phyloP scores from a whole-genome alignment of 331 rosid genomes.

The Quercus lobata region DNA sequence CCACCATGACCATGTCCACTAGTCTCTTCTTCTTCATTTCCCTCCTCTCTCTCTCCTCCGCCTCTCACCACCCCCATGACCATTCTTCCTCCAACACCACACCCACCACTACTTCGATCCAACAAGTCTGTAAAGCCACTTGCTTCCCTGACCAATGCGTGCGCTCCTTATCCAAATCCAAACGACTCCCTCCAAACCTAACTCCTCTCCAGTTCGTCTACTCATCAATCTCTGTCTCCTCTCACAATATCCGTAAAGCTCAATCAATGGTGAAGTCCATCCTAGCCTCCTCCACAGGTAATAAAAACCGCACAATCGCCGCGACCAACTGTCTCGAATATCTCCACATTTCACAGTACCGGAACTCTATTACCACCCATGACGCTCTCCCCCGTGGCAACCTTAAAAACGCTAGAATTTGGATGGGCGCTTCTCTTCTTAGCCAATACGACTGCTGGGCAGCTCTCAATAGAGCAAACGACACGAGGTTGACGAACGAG shows the following conservation, averaged over 20 bases:
- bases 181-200: slow-evolving; percentile 34
- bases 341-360: slow-evolving; percentile 39
- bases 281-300: slow-evolving; percentile 35
- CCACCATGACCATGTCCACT: neutral
- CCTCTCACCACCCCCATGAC: neutral
- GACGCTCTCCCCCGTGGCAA: slow-evolving; percentile 39
- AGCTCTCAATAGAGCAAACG: slow-evolving; percentile 71
- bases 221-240: slow-evolving; percentile 38
- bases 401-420: slow-evolving; percentile 58
- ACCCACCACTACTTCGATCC: slow-evolving; percentile 8
- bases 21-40: neutral
- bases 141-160: slow-evolving; percentile 63
- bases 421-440: slow-evolving; percentile 58
- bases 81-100: neutral
- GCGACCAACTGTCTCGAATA: slow-evolving; percentile 56
- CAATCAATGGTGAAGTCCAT: slow-evolving; percentile 51
- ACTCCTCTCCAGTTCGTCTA: slow-evolving; percentile 42
- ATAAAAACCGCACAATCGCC: slow-evolving; percentile 55
- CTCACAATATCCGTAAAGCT: slow-evolving; percentile 44
- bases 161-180: slow-evolving; percentile 32
- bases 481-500: slow-evolving; percentile 45
- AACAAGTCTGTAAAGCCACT: slow-evolving; percentile 70
- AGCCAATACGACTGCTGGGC: slow-evolving; percentile 85
- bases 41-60: neutral
- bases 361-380: slow-evolving; percentile 39